These are phyloP conservation scores for Fusarium subglutinans DNA, from an alignment of 2,329 filamentous ascomycete species.

Conservation along the genomic window DNA sequence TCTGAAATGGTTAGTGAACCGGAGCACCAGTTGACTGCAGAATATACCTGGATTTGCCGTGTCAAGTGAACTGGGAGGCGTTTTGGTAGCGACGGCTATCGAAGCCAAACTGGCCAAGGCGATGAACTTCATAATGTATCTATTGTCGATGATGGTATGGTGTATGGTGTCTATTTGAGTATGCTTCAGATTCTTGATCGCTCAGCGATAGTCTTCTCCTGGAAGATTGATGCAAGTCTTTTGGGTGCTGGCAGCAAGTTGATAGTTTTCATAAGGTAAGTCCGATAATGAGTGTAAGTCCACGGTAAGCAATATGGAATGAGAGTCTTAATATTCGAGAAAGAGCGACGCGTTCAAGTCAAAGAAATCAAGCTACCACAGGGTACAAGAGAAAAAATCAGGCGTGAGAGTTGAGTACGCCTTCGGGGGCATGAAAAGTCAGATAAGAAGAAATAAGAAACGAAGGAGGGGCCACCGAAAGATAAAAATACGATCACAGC, in stretches of 20 bases:
- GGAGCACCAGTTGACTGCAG: not conserved
- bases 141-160: not conserved
- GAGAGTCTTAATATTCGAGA: constrained; percentile 1
- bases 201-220: constrained; percentile 18
- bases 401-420: not conserved
- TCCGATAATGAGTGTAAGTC: not conserved
- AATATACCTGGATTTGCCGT: constrained; percentile 31
- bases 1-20: constrained; percentile 50
- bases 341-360: not conserved
- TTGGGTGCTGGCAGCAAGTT: not conserved
- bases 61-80: constrained; percentile 32
- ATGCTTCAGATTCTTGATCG: not conserved
- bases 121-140: constrained; percentile 28
- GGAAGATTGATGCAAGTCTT: constrained; percentile 1
- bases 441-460: not conserved
- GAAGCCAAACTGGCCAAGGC: constrained; percentile 26
- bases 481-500: not conserved
- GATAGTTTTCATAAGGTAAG: not conserved
- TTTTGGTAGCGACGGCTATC: constrained; percentile 25
- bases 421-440: constrained; percentile 1
- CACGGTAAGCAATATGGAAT: constrained; percentile 3
- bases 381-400: not conserved
- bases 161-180: not conserved
- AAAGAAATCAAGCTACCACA: not conserved
- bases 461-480: not conserved